A percentile compares a stretch with the other conserved stretches of the same genome.
Evolutionary conservation across 192 early-diverging fungal species (phyloP).

Genomic region (Backusella tarrabulga): DNA sequence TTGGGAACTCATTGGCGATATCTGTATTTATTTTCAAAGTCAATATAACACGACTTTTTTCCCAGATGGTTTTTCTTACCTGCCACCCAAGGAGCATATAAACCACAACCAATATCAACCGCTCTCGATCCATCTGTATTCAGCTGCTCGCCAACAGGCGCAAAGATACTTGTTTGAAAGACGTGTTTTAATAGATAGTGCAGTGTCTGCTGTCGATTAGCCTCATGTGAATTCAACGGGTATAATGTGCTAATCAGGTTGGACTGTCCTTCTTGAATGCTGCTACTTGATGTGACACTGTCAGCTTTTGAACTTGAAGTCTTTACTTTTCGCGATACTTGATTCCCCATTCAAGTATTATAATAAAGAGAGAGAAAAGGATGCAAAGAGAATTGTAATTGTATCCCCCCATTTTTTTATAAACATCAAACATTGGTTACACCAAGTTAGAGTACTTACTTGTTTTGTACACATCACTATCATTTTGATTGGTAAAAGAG

Average conservation of each 20-base stretch:
- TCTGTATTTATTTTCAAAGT: background rate
- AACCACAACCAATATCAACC: slow-evolving; percentile 25
- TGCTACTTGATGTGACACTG: background rate
- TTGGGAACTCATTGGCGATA: slow-evolving; percentile 23
- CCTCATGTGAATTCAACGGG: background rate
- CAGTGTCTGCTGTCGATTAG: slow-evolving; percentile 3
- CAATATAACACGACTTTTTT: too few relatives aligned
- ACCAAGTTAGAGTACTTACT: background rate
- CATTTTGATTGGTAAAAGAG: background rate
- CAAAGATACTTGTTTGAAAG: slow-evolving; percentile 19
- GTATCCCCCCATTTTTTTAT: background rate
- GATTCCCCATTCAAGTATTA: slow-evolving; percentile 13
- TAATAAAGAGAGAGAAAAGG: background rate
- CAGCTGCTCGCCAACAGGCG: slow-evolving; percentile 12
- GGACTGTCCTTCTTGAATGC: background rate
- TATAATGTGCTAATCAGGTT: background rate
- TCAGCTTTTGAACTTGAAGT: background rate
- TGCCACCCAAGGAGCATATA: slow-evolving; percentile 11
- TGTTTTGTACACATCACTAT: background rate
- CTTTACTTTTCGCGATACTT: slow-evolving; percentile 12
- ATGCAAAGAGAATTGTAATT: background rate
- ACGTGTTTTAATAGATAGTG: slow-evolving; percentile 32
- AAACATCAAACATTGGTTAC: background rate
- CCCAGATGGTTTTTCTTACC: background rate
- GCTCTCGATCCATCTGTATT: background rate